phyloP scores from a whole-genome alignment of 2,329 filamentous ascomycete species.

The Ophiostoma novo-ulmi region DNA sequence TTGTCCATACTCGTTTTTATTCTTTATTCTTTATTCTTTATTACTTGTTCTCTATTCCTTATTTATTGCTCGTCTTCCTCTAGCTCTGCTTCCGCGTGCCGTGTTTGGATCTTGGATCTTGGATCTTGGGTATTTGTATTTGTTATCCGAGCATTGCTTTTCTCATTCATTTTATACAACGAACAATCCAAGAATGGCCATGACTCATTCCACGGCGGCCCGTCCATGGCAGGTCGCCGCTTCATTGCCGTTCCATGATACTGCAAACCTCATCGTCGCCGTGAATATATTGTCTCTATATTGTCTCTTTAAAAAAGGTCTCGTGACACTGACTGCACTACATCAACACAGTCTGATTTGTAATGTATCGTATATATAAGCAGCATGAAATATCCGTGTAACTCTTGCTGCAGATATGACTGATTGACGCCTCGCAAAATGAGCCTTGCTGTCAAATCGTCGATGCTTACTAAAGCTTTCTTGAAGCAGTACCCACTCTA shows the following conservation, averaged over 20 bases:
- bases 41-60: neutral
- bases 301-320: neutral
- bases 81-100: neutral
- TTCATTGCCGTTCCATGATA: neutral
- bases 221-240: neutral
- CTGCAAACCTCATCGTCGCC: too few relatives aligned
- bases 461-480: neutral
- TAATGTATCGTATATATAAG: neutral
- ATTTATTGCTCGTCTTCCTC: neutral
- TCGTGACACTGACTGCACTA: neutral
- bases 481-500: neutral
- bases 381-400: neutral
- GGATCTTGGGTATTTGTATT: slow-evolving; percentile 21
- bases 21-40: neutral
- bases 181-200: neutral
- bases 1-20: neutral
- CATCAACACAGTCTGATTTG: neutral
- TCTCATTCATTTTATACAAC: neutral
- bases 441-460: neutral
- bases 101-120: slow-evolving; percentile 14
- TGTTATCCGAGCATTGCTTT: slow-evolving; percentile 9
- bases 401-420: neutral
- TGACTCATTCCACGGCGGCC: neutral
- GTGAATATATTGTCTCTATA: neutral
- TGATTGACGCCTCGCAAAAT: neutral